Evolutionary conservation across 1,284 basidiomycete species (phyloP).

Genomic region (Cryptococcus amylolentus): DNA sequence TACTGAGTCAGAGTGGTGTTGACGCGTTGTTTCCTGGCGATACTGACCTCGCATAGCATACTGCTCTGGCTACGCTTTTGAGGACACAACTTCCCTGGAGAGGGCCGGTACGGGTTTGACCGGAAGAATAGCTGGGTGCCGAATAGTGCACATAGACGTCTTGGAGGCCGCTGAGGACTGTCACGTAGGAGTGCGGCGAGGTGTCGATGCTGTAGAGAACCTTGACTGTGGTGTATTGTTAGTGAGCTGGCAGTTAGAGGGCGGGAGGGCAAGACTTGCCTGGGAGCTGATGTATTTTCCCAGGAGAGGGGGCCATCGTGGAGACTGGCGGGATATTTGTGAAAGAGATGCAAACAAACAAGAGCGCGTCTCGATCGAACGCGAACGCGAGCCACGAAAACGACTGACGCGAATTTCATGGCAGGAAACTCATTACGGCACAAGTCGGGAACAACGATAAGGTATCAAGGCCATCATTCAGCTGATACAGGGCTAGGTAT

Average conservation of each 20-base stretch:
- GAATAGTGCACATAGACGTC: slow-evolving; percentile 39
- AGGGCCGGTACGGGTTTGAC: background rate
- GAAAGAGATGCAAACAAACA: slow-evolving; percentile 6
- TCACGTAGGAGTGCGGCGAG: slow-evolving; percentile 39
- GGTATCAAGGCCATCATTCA: too few species aligned
- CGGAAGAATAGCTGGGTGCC: background rate
- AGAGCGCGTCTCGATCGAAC: too few species aligned
- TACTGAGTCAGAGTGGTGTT: background rate
- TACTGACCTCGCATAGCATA: slow-evolving; percentile 44
- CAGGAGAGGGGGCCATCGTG: slow-evolving; percentile 39
- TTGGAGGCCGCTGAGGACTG: slow-evolving; percentile 33
- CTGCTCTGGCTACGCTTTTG: slow-evolving; percentile 36
- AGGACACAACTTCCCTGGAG: slow-evolving; percentile 35
- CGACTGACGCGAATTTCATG: too few species aligned
- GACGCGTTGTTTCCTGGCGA: background rate
- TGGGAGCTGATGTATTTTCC: slow-evolving; percentile 41
- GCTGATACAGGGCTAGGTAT: too few species aligned
- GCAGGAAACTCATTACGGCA: too few species aligned
- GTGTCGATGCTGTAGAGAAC: slow-evolving; percentile 44
- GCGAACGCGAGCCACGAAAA: too few species aligned
- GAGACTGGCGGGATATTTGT: background rate
- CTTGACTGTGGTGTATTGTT: slow-evolving; percentile 33
- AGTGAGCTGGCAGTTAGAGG: background rate
- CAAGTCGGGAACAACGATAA: too few species aligned
- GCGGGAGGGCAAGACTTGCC: slow-evolving; percentile 15